phyloP scores from a whole-genome alignment of 1,139 yeast species.

The Saccharomycopsis crataegensis region DNA sequence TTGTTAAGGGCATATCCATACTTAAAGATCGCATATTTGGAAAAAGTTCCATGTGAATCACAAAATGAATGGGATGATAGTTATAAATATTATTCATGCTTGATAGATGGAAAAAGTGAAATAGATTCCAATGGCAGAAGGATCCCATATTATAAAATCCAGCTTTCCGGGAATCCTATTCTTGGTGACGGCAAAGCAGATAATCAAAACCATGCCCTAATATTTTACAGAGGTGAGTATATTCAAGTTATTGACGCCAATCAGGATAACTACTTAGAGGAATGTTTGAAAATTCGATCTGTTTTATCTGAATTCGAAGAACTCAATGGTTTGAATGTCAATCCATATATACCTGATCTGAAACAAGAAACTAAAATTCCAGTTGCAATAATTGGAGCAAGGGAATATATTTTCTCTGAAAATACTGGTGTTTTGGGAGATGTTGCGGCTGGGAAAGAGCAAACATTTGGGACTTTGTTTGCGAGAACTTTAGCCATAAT shows the following conservation, averaged over 20 bases:
- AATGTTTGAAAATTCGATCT: conserved; percentile 66
- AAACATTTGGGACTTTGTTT: conserved; percentile 66
- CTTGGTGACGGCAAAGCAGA: conserved; percentile 76
- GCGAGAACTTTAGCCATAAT: conserved; percentile 67
- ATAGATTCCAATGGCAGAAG: conserved; percentile 59
- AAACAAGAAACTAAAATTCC: conserved; percentile 30
- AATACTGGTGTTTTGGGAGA: conserved; percentile 70
- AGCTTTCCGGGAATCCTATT: conserved; percentile 68
- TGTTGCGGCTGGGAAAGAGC: conserved; percentile 74
- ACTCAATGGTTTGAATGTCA: conserved; percentile 49
- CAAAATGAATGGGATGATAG: conserved; percentile 42
- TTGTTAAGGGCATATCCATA: conserved; percentile 68
- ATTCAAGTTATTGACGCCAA: conserved; percentile 70
- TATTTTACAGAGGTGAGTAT: conserved; percentile 70
- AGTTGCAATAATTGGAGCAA: conserved; percentile 69
- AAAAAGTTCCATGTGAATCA: conserved; percentile 51
- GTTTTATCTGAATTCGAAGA: conserved; percentile 59
- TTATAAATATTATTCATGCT: conserved; percentile 57
- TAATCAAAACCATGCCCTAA: conserved; percentile 64
- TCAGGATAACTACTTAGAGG: conserved; percentile 69
- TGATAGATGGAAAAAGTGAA: conserved; percentile 69
- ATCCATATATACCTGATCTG: conserved; percentile 42
- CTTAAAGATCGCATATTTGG: conserved; percentile 64
- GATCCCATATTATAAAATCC: conserved; percentile 64
- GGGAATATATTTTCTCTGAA: conserved; percentile 70